Evolutionary conservation across 2,329 filamentous ascomycete species (phyloP), one percentile per base, ranked within the genome.

Genomic region (Verticillium albo-atrum): DNA sequence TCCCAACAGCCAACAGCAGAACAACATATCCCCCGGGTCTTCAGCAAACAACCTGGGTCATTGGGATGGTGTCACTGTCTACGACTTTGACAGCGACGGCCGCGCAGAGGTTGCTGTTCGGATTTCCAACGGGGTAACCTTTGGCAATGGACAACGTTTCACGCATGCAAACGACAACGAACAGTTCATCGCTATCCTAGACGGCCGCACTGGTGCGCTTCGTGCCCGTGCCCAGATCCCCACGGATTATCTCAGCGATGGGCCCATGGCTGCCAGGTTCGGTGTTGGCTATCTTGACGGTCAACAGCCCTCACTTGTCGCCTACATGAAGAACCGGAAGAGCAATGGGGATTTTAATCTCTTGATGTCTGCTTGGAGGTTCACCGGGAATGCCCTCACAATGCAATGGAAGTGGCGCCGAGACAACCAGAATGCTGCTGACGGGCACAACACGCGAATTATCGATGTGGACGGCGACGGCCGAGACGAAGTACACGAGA

Each of bases 11-110:
- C 55, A 60, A 27, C 58, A 67, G 5, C 65, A 67, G 34, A 51
- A 65, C 26, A 68, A 64, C 10, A 68, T 68, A 25, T 59, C 58
- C 1, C 66, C 65, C 0, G 64, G 66, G 1, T 60, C 65, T 3
- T 58, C 65, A 2, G 52, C 66, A 4, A 60, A 64, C 25, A 55
- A 67, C 10, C 58, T 68, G 1, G 65, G 65, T 0, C 62, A 68
- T 52, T 67, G 63, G 64, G 65, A 68, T 20, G 64, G 65, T 2
- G 64, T 62, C 6, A 68, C 65, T 12, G 65, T 68, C 3, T 68
- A 64, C 15, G 65, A 68, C 47, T 65, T 68, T 53, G 63, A 68
- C 54, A 67, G 61, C 10, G 64, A 68, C 7, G 64, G 65, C 3
- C 53, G 51, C 1, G 64, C 66, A 17, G 65, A 68, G 25, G 65